Percentiles rank a stretch among this genome's conserved stretches.
phyloP scores from a whole-genome alignment of 2,329 filamentous ascomycete genomes.

The Fusarium sp. region DNA sequence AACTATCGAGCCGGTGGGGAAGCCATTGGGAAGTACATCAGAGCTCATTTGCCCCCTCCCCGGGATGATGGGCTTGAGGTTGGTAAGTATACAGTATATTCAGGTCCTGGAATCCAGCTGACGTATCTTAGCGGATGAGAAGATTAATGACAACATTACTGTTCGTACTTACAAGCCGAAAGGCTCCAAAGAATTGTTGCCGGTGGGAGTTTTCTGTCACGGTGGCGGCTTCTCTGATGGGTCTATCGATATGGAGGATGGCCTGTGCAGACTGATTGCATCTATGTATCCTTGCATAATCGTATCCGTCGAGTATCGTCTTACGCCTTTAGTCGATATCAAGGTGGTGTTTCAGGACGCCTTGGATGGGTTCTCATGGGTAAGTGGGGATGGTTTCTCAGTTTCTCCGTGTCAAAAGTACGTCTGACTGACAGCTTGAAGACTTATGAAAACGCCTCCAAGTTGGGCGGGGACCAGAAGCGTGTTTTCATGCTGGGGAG shows the following conservation, averaged over 20 bases:
- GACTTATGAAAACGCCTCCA: background rate
- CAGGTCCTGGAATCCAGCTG: fast-evolving
- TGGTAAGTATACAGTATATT: background rate
- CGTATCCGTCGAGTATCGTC: fast-evolving
- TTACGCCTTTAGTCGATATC: background rate
- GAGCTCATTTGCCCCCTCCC: background rate
- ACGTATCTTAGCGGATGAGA: background rate
- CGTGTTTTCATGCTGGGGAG: fast-evolving
- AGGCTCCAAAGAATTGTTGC: fast-evolving
- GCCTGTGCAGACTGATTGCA: background rate
- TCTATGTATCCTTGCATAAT: background rate
- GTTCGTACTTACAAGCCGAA: background rate
- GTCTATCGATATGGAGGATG: background rate
- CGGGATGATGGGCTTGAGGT: background rate
- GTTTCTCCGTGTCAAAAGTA: too few species aligned
- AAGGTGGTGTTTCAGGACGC: fast-evolving
- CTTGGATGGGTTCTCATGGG: background rate
- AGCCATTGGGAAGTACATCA: background rate
- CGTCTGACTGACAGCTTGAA: background rate
- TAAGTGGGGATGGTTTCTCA: too few species aligned
- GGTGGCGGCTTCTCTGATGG: background rate
- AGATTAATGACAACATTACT: fast-evolving
- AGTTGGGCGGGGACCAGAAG: fast-evolving
- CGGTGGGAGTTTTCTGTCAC: background rate
- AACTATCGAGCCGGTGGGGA: background rate